A percentile compares a stretch with the other conserved stretches of the same genome.
Conservation (phyloP, 164 flowering plant genomes). For the Platanus orientalis region DNA sequence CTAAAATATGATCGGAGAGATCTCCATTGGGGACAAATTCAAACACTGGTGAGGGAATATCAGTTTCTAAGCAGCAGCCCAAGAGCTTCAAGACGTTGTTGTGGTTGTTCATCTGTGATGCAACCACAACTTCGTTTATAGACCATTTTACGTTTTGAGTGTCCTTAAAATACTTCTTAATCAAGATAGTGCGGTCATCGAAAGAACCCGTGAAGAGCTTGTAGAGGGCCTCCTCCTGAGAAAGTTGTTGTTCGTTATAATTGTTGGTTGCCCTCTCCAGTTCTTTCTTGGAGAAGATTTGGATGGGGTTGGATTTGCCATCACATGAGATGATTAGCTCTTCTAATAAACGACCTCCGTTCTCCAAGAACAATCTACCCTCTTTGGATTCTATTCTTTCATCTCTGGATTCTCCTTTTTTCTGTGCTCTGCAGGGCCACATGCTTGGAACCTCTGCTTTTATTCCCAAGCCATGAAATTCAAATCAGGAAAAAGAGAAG, state of each 20-base stretch:
- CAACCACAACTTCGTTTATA: conserved; percentile 3
- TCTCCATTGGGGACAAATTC: conserved; percentile 7
- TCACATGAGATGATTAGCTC: not conserved
- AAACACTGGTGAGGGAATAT: conserved; percentile 10
- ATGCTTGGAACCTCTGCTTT: no score
- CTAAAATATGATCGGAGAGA: not conserved
- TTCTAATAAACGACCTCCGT: conserved; percentile 13
- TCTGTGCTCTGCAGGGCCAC: no score
- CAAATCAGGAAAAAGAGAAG: no score
- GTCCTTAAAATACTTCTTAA: not conserved
- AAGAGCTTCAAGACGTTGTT: conserved; percentile 14
- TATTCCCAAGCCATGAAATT: no score
- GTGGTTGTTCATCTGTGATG: conserved; percentile 14
- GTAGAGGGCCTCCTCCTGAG: not conserved
- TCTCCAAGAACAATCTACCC: not conserved
- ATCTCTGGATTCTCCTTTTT: no score
- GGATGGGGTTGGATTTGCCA: conserved; percentile 14
- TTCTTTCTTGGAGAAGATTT: conserved; percentile 11
- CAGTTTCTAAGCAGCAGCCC: conserved; percentile 22
- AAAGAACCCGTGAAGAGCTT: conserved; percentile 3
- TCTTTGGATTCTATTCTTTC: not conserved
- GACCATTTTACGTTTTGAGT: not conserved
- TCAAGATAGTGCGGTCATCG: not conserved
- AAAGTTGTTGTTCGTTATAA: not conserved
- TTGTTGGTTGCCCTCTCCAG: conserved; percentile 13